Percentiles rank a stretch among this genome's conserved stretches.
Evolutionary conservation across 352 stramenopile species (phyloP).

Genomic region (Phytophthora hibernalis): DNA sequence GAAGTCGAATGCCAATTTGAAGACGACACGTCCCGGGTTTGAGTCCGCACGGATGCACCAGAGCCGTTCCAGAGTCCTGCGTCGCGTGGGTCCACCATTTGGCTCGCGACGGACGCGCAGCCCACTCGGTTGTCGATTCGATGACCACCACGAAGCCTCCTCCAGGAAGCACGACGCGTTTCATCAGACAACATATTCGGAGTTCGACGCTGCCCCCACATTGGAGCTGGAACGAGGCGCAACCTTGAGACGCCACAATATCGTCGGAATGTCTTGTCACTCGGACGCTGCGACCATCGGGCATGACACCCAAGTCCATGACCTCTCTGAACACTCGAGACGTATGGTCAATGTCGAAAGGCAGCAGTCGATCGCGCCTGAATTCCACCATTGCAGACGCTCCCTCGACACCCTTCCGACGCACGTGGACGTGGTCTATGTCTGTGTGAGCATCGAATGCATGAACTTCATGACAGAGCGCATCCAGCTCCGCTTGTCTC

Average conservation of each 20-base stretch:
- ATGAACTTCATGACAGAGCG: neutral
- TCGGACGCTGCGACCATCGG: neutral
- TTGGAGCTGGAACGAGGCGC: neutral
- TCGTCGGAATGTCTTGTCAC: conserved; percentile 9
- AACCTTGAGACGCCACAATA: conserved; percentile 16
- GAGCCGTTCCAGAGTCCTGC: conserved; percentile 21
- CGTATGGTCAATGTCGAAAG: conserved; percentile 13
- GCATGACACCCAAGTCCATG: conserved; percentile 13
- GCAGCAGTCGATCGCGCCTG: conserved; percentile 19
- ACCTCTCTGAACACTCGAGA: conserved; percentile 16
- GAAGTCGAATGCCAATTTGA: conserved; percentile 17
- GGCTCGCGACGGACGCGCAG: neutral
- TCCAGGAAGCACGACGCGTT: conserved; percentile 14
- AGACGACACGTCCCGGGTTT: conserved; percentile 13
- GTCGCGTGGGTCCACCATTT: conserved; percentile 25
- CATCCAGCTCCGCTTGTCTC: conserved; percentile 4
- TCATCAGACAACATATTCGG: conserved; percentile 13
- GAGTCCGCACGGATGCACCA: conserved; percentile 12
- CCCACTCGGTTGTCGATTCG: conserved; percentile 27
- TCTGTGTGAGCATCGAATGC: neutral
- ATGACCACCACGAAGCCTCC: conserved; percentile 19
- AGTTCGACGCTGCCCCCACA: conserved; percentile 18
- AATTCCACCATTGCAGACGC: conserved; percentile 17
- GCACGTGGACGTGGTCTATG: conserved; percentile 21
- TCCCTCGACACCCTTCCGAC: conserved; percentile 10